Percentiles rank a stretch among this genome's conserved stretches.
Conservation (phyloP, 2,329 filamentous ascomycete genomes). For the Septoria petroselini region DNA sequence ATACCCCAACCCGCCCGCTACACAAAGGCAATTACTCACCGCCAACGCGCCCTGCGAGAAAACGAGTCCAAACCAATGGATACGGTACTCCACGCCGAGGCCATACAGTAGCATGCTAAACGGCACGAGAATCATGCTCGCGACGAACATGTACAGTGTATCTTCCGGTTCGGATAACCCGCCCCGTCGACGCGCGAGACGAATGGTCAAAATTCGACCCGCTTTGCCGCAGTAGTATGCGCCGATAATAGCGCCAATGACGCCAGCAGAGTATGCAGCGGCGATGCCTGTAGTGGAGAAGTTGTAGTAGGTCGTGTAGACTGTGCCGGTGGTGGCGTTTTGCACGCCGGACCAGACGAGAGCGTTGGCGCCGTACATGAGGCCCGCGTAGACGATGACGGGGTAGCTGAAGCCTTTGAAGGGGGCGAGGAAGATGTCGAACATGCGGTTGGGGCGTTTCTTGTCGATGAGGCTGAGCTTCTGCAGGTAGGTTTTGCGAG, state of each 20-base stretch:
- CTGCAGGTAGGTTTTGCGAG: conserved; percentile 44
- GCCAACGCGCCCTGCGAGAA: conserved; percentile 47
- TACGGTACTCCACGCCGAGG: conserved; percentile 45
- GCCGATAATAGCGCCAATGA: conserved; percentile 39
- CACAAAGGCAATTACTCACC: conserved; percentile 43
- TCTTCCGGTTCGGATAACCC: conserved; percentile 44
- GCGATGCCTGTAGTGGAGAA: conserved; percentile 41
- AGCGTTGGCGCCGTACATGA: conserved; percentile 30
- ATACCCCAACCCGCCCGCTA: conserved; percentile 42
- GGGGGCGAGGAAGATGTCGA: conserved; percentile 38
- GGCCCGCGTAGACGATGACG: conserved; percentile 27
- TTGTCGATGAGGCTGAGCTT: conserved; percentile 42
- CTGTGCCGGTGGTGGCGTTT: conserved; percentile 36
- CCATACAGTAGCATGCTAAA: conserved; percentile 46
- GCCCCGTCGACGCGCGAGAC: conserved; percentile 38
- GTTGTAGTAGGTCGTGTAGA: conserved; percentile 37
- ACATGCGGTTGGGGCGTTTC: conserved; percentile 44
- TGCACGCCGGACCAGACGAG: conserved; percentile 30
- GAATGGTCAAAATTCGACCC: conserved; percentile 35
- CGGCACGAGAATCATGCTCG: conserved; percentile 41
- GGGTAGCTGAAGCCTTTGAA: conserved; percentile 31
- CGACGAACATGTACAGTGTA: conserved; percentile 37
- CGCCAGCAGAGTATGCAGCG: conserved; percentile 37
- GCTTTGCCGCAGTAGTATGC: conserved; percentile 39
- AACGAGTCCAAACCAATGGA: conserved; percentile 52